Conservation (phyloP, 768 basidiomycete species). For the Russula sp. region DNA sequence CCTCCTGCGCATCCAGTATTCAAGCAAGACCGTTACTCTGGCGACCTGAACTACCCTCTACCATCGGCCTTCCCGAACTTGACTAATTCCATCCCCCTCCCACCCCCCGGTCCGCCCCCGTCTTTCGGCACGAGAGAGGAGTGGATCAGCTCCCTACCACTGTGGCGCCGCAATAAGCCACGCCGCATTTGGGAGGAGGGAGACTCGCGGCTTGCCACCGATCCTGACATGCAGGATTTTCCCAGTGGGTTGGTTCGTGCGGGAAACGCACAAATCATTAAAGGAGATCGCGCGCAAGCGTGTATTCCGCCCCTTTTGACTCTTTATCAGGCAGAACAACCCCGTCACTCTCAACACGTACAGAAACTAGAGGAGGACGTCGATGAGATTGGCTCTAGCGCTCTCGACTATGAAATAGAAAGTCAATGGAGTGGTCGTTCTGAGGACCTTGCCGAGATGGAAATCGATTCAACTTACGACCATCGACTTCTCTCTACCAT, state of each 20-base stretch:
- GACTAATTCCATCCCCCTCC: slow-evolving; percentile 51
- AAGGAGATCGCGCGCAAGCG: slow-evolving; percentile 80
- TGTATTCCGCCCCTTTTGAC: slow-evolving; percentile 67
- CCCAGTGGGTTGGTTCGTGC: slow-evolving; percentile 64
- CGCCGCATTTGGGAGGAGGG: slow-evolving; percentile 58
- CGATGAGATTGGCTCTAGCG: slow-evolving; percentile 39
- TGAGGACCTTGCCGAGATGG: slow-evolving; percentile 27
- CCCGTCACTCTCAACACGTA: slow-evolving; percentile 12
- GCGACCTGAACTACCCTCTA: slow-evolving; percentile 31
- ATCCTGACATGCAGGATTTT: slow-evolving; percentile 50
- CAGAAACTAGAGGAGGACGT: slow-evolving; percentile 29
- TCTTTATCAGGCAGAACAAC: slow-evolving; percentile 19
- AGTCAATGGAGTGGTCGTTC: slow-evolving; percentile 32
- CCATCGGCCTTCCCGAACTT: slow-evolving; percentile 45
- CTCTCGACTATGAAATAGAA: slow-evolving; percentile 34
- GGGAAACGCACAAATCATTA: slow-evolving; percentile 75
- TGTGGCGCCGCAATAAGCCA: slow-evolving; percentile 63
- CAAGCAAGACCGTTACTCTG: slow-evolving; percentile 44
- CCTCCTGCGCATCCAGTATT: slow-evolving; percentile 55
- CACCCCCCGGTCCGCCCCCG: slow-evolving; percentile 54
- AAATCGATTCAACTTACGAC: slow-evolving; percentile 25
- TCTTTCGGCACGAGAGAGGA: slow-evolving; percentile 61
- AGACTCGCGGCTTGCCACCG: slow-evolving; percentile 30
- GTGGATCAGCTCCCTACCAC: slow-evolving; percentile 65
- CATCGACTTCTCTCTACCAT: slow-evolving; percentile 7